Evolutionary conservation across 2,329 filamentous ascomycete species (phyloP), one percentile per base, ranked within the genome.

Genomic region (Sarocladium brachiariae): DNA sequence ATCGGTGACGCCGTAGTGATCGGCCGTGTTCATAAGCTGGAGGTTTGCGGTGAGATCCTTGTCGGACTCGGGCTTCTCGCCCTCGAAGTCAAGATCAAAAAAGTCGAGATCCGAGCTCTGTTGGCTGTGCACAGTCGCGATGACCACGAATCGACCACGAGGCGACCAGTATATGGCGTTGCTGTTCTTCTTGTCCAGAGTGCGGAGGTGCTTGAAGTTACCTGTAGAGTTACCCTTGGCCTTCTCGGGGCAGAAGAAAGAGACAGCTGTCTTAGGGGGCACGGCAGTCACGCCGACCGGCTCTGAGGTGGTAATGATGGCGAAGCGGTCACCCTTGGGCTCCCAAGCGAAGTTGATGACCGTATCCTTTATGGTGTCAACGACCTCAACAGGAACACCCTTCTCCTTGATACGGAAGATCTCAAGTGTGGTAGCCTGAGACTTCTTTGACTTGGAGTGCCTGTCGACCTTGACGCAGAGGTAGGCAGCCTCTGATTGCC

Each of bases 311-410:
- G 91, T 96, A 72, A 99, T 99, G 64, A 96, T 85, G 57, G 96
- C 90, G 67, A 99, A 99, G 34, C 93, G 86, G 68, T 95, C 91
- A 55, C 93, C 93, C 75, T 96, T 96, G 56, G 93, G 93, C 66
- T 99, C 93, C 93, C 93, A 99, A 9, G 93, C 90, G 65, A 99
- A 99, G 77, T 99, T 99, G 74, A 99, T 95, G 60, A 99, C 93
- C 1, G 91, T 96, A 64, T 97, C 93, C 74, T 97, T 97, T 72
- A 99, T 87, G 50, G 86, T 90, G 70, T 99, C 93, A 49, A 99
- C 90, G 51, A 97, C 93, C 70, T 99, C 93, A 50, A 99, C 92
- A 1, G 93, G 93, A 2, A 99, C 93, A 59, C 93, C 92, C 81
- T 99, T 99, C 71, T 99, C 93, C 67, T 83, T 85, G 60, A 99